Evolutionary conservation across 352 stramenopile species (phyloP).

Genomic region (Plasmopara viticola): DNA sequence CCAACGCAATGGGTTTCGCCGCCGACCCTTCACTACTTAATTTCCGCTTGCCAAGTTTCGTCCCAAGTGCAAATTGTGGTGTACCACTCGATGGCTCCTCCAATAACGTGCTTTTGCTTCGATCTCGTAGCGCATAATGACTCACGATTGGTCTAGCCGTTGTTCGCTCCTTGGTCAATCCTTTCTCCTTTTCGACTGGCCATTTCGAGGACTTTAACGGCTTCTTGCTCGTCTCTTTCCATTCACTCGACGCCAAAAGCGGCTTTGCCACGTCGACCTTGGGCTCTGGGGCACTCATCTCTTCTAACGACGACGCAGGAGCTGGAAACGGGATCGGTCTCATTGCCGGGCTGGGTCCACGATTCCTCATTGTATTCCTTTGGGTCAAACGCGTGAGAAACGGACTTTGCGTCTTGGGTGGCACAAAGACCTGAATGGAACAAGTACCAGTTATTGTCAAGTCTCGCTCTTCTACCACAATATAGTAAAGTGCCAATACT

Average conservation of each 20-base stretch:
- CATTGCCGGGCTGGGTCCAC: constrained; percentile 1
- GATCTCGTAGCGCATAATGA: constrained; percentile 16
- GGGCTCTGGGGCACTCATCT: constrained; percentile 15
- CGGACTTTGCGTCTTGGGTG: constrained; percentile 18
- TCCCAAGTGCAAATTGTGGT: neutral
- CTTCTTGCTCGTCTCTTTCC: constrained; percentile 15
- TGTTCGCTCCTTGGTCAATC: constrained; percentile 1
- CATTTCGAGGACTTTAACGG: constrained; percentile 2
- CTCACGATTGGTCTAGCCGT: constrained; percentile 1
- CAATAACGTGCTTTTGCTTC: constrained; percentile 7
- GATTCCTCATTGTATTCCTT: constrained; percentile 19
- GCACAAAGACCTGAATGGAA: constrained; percentile 8
- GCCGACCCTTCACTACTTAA: constrained; percentile 28
- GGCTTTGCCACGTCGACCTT: constrained; percentile 6
- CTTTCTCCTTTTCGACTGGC: constrained; percentile 1
- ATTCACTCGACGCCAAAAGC: constrained; percentile 10
- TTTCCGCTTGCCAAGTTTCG: constrained; percentile 21
- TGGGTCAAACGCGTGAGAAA: constrained; percentile 19
- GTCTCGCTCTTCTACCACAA: neutral
- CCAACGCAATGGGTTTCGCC: constrained; percentile 43
- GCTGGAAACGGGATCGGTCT: constrained; percentile 9
- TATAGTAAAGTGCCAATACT: constrained; percentile 9
- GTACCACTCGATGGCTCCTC: neutral
- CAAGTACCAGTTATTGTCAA: too few species aligned
- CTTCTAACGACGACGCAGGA: constrained; percentile 15